Conservation (phyloP, 1,284 basidiomycete genomes). For the Papiliotrema flavescens region DNA sequence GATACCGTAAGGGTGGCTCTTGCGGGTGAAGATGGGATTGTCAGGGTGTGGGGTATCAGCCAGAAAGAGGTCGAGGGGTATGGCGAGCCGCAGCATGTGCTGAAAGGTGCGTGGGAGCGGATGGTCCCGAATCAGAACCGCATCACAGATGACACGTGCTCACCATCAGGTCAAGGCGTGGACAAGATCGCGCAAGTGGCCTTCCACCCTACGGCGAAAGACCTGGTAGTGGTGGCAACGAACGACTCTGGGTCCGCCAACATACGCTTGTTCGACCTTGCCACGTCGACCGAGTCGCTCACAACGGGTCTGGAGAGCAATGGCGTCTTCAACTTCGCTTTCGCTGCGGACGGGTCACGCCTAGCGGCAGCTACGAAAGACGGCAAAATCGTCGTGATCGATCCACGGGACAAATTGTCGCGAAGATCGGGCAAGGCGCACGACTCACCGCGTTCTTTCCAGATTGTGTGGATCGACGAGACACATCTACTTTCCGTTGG, state of each 20-base stretch:
- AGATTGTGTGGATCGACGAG: conserved; percentile 49
- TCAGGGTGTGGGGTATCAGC: conserved; percentile 45
- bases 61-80: conserved; percentile 32
- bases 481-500: conserved; percentile 48
- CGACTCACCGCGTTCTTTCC: conserved; percentile 48
- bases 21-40: conserved; percentile 48
- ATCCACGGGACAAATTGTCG: conserved; percentile 37
- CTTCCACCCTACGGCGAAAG: conserved; percentile 48
- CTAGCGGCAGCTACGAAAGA: conserved; percentile 51
- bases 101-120: conserved; percentile 23
- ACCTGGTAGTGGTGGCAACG: conserved; percentile 44
- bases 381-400: conserved; percentile 45
- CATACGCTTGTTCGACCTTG: conserved; percentile 45
- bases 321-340: conserved; percentile 40
- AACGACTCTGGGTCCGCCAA: conserved; percentile 45
- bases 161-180: conserved; percentile 32
- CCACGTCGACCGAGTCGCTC: conserved; percentile 16
- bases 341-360: conserved; percentile 41
- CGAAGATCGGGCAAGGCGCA: conserved; percentile 36
- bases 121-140: background rate
- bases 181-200: conserved; percentile 47
- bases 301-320: conserved; percentile 7
- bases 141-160: background rate
- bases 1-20: conserved; percentile 35
- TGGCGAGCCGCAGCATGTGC: conserved; percentile 28